These are phyloP conservation scores for Emericellopsis cladophorae DNA, from an alignment of 2,329 filamentous ascomycete genomes.

Conservation along the genomic window DNA sequence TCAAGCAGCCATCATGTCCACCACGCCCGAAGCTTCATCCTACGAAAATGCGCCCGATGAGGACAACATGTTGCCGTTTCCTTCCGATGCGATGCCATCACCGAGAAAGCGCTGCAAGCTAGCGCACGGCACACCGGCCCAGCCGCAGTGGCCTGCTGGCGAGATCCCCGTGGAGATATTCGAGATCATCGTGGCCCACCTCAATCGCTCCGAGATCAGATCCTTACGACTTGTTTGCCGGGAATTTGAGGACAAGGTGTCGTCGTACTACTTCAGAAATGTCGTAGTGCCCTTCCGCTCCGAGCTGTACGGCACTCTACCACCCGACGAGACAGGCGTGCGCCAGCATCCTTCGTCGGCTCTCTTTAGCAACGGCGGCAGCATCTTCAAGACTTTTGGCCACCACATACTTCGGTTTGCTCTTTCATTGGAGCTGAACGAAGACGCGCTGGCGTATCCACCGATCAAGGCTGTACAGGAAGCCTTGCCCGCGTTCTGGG, in stretches of 20 bases:
- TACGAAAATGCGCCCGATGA: too few species aligned
- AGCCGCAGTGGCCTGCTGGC: constrained; percentile 16
- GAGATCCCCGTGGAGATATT: constrained; percentile 50
- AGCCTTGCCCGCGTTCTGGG: constrained; percentile 46
- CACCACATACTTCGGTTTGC: constrained; percentile 49
- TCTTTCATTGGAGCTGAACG: constrained; percentile 56
- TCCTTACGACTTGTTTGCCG: constrained; percentile 47
- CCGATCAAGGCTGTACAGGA: constrained; percentile 44
- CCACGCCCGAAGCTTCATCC: too few species aligned
- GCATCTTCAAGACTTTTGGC: constrained; percentile 49
- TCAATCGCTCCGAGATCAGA: constrained; percentile 46
- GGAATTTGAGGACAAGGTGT: constrained; percentile 44
- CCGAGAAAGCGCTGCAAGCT: background rate
- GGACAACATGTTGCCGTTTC: too few species aligned
- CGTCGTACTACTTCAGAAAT: constrained; percentile 44
- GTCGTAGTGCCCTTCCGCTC: constrained; percentile 55
- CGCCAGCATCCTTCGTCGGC: constrained; percentile 10
- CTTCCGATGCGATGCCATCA: too few species aligned
- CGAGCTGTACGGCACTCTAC: constrained; percentile 39
- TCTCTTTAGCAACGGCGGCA: constrained; percentile 35
- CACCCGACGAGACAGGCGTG: constrained; percentile 8
- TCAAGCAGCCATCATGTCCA: too few species aligned
- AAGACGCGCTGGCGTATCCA: constrained; percentile 33
- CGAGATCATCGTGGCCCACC: constrained; percentile 37
- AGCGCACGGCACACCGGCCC: background rate